Percentiles rank a stretch among this genome's conserved stretches.
These are phyloP conservation scores for Mucor piriformis DNA, from an alignment of 371 early-diverging fungal species.

Conservation along the genomic window DNA sequence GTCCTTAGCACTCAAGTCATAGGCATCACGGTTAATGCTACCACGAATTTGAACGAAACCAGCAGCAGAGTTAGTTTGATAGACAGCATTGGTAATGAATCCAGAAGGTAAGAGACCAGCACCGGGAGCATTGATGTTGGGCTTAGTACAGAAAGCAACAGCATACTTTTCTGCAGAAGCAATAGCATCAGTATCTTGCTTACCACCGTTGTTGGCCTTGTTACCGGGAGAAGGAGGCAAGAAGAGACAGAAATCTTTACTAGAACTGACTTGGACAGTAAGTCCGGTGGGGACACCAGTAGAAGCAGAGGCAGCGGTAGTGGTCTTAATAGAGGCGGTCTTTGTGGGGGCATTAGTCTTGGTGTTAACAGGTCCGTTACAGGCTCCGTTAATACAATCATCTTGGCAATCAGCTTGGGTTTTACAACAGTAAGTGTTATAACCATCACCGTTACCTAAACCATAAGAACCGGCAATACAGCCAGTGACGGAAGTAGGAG, in stretches of 20 bases:
- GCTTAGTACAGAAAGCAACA: slow-evolving; percentile 30
- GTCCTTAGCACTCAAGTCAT: slow-evolving; percentile 37
- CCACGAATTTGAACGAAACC: slow-evolving; percentile 54
- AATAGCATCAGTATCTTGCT: slow-evolving; percentile 26
- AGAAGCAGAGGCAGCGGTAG: slow-evolving; percentile 1
- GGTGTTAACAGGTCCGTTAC: slow-evolving; percentile 16
- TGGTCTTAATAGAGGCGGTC: slow-evolving; percentile 5
- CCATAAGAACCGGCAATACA: slow-evolving; percentile 13
- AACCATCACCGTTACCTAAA: slow-evolving; percentile 15
- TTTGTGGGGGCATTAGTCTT: slow-evolving; percentile 2
- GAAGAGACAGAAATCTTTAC: slow-evolving; percentile 41
- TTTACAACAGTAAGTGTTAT: slow-evolving; percentile 13
- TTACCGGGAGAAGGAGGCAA: slow-evolving; percentile 43
- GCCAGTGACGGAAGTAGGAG: neutral
- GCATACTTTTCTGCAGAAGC: slow-evolving; percentile 30
- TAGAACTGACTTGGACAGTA: slow-evolving; percentile 21
- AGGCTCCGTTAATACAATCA: slow-evolving; percentile 16
- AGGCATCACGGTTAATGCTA: slow-evolving; percentile 34
- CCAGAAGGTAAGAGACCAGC: slow-evolving; percentile 42
- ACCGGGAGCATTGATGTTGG: slow-evolving; percentile 27
- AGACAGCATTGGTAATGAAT: slow-evolving; percentile 31
- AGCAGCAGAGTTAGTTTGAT: slow-evolving; percentile 21
- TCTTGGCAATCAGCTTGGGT: slow-evolving; percentile 18
- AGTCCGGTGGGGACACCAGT: slow-evolving; percentile 10
- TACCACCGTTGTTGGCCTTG: slow-evolving; percentile 13